Conservation (phyloP, 768 basidiomycete species). For the Leccinellum luteum region DNA sequence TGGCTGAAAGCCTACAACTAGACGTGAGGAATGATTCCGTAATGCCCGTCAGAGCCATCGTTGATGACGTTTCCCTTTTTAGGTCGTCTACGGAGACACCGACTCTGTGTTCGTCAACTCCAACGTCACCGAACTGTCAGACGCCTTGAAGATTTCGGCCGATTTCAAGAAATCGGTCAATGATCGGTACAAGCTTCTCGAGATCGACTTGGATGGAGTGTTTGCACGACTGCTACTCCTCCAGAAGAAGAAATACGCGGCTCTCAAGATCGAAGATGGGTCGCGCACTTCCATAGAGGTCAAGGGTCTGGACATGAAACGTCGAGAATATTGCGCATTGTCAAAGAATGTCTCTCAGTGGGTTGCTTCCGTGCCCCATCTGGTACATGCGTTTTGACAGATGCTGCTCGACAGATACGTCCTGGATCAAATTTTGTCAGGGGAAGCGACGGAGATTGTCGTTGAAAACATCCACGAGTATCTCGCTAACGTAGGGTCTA, state of each 20-base stretch:
- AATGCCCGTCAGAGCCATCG: background rate
- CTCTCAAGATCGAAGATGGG: conserved; percentile 89
- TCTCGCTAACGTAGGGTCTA: conserved; percentile 68
- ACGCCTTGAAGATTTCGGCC: conserved; percentile 88
- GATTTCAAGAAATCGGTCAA: conserved; percentile 97
- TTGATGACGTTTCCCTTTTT: background rate
- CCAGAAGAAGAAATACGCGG: conserved; percentile 99
- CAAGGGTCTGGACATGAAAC: conserved; percentile 99
- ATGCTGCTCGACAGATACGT: conserved; percentile 61
- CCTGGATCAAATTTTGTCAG: conserved; percentile 86
- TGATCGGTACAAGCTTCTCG: conserved; percentile 90
- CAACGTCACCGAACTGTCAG: conserved; percentile 81
- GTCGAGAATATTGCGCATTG: conserved; percentile 88
- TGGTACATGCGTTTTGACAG: background rate
- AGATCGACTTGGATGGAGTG: conserved; percentile 93
- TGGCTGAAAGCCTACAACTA: conserved; percentile 86
- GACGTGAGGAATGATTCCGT: conserved; percentile 59
- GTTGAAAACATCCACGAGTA: conserved; percentile 94
- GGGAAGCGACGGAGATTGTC: conserved; percentile 84
- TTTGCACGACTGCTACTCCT: conserved; percentile 90
- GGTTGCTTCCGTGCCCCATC: conserved; percentile 28
- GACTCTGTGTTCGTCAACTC: conserved; percentile 99
- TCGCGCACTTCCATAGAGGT: conserved; percentile 78
- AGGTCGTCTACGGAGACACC: conserved; percentile 99
- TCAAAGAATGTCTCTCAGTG: conserved; percentile 94